phyloP scores from a whole-genome alignment of 176 grass and related monocot species.

The Avena eriantha region DNA sequence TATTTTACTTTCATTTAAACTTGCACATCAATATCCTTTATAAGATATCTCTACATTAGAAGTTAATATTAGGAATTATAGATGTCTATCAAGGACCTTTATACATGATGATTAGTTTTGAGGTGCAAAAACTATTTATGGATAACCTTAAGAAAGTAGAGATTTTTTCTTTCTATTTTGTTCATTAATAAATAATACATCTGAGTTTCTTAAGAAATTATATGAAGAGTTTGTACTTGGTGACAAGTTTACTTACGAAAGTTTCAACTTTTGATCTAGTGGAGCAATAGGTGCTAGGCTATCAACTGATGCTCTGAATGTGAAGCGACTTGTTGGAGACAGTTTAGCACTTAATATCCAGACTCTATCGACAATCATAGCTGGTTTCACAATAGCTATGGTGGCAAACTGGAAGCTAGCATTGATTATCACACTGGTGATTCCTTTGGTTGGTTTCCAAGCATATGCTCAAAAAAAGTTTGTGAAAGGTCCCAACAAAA shows the following conservation, averaged over 20 bases:
- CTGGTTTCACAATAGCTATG: conserved; percentile 75
- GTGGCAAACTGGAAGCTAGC: conserved; percentile 82
- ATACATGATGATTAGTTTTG: neutral
- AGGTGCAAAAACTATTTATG: neutral
- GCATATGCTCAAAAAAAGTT: conserved; percentile 69
- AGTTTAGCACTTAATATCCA: conserved; percentile 73
- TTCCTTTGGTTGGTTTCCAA: conserved; percentile 83
- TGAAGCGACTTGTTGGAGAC: conserved; percentile 78
- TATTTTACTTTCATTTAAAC: too few species aligned
- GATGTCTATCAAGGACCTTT: too few species aligned
- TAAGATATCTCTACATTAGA: too few species aligned
- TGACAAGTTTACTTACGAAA: neutral
- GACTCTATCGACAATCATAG: conserved; percentile 56
- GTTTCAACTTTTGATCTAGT: conserved; percentile 48
- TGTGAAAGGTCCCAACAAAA: conserved; percentile 64
- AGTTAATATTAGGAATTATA: too few species aligned
- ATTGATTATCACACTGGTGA: conserved; percentile 62
- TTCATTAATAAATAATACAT: neutral
- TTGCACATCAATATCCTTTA: too few species aligned
- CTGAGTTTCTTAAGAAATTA: neutral
- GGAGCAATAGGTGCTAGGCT: conserved; percentile 75
- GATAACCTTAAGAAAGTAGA: neutral
- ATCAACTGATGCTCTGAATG: conserved; percentile 71
- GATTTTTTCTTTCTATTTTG: neutral
- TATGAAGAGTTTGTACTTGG: neutral